Evolutionary conservation across 148 eudicot species (phyloP), one percentile per base, ranked within the genome.

Genomic region (Cornus florida): DNA sequence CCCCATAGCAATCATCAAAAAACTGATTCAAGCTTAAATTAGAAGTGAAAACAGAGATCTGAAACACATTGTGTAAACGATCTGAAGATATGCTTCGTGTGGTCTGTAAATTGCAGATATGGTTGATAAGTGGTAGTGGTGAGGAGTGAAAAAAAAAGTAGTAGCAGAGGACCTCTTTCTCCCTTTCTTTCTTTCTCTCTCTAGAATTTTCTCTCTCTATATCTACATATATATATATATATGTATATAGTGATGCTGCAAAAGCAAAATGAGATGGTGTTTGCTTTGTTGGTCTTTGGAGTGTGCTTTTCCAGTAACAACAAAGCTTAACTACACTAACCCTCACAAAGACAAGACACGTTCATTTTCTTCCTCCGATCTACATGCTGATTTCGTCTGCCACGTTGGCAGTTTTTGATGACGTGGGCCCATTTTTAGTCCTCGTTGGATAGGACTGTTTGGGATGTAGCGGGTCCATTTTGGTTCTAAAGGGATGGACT

Each of bases 241-340:
- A 8, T 12, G 22, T 71, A 7, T 9, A 43, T 9, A 10, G 28
- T 28, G 28, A 28, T 6, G 43, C 71, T 23, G 72, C 9, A 41
- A 50, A 76, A 50, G 64, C 46, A 33, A 69, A 69, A 68, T 50
- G 41, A n/a, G 53, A 77, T 67, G 74, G 80, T 74, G 74, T 77
- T 69, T 56, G 50, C 74, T 16, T 28, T 57, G 48, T 2, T 32
- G 19, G 67, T 50, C 73, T 69, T 69, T 77, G 38, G 38, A 35
- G 38, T 4, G 5, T 35, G 38, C 38, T 35, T 35, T 35, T 35
- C 38, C 79, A 73, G 53, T 53, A 69, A 13, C 38, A 64, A 64
- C 22, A 35, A 33, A 48, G 22, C 22, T 50, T 12, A 46, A 48
- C n/a, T 16, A 24, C 1, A 35, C 38, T 35, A 35, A 35, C 3